Conservation (phyloP, 2,329 filamentous ascomycete species). For the Neopestalotiopsis sp. region DNA sequence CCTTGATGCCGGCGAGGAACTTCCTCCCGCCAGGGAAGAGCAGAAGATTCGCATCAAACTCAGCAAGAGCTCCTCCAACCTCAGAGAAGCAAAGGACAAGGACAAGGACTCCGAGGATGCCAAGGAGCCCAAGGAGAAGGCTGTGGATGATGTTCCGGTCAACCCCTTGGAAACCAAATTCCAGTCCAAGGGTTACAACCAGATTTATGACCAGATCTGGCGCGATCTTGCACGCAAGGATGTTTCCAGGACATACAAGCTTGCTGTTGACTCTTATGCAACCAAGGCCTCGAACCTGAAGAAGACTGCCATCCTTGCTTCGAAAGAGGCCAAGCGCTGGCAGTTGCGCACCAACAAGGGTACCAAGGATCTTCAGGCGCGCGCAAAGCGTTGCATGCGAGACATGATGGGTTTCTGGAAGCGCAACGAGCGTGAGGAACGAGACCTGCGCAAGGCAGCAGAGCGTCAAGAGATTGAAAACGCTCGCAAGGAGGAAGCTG, state of each 20-base stretch:
- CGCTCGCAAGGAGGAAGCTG: constrained; percentile 94
- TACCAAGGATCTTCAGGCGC: constrained; percentile 94
- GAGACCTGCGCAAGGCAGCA: constrained; percentile 89
- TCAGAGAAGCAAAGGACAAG: constrained; percentile 47
- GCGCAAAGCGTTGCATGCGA: constrained; percentile 97
- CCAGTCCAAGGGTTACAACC: constrained; percentile 91
- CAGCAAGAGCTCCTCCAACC: constrained; percentile 45
- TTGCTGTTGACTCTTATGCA: constrained; percentile 83
- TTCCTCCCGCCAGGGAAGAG: constrained; percentile 63
- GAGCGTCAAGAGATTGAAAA: constrained; percentile 97
- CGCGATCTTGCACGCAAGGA: constrained; percentile 93
- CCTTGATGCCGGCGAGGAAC: constrained; percentile 77
- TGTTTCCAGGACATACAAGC: constrained; percentile 87
- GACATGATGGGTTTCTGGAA: constrained; percentile 99
- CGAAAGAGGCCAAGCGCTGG: constrained; percentile 97
- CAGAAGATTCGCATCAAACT: constrained; percentile 69
- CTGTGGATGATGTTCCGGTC: constrained; percentile 36
- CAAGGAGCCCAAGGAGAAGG: constrained; percentile 45
- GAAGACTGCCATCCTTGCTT: constrained; percentile 95
- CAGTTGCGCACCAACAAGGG: constrained; percentile 98
- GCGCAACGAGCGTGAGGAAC: constrained; percentile 95
- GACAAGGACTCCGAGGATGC: constrained; percentile 35
- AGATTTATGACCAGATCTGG: constrained; percentile 97
- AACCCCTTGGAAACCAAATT: constrained; percentile 67
- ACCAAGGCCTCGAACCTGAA: constrained; percentile 95